A percentile compares a stretch with the other conserved stretches of the same genome.
Conservation (phyloP, 2,329 filamentous ascomycete species). For the Dactylella cylindrospora region DNA sequence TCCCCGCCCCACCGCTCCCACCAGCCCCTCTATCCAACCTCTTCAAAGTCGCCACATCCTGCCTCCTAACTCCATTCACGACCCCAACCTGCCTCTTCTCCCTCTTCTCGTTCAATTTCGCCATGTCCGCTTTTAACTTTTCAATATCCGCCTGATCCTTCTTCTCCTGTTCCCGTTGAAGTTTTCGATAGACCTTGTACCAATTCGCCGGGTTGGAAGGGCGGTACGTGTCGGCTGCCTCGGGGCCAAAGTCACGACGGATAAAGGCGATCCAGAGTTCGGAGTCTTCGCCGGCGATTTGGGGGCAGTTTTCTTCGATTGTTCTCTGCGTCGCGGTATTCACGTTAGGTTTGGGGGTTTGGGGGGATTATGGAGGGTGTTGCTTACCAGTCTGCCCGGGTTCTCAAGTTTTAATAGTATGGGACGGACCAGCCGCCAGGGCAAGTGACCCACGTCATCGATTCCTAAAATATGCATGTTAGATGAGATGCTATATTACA, state of each 20-base stretch:
- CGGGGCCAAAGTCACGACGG: conserved; percentile 70
- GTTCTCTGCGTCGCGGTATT: conserved; percentile 52
- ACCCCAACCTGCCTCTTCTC: conserved; percentile 22
- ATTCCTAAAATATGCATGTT: conserved; percentile 56
- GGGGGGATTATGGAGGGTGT: neutral
- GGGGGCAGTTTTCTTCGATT: conserved; percentile 74
- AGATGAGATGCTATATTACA: neutral
- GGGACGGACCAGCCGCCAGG: conserved; percentile 65
- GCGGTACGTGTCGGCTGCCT: conserved; percentile 63
- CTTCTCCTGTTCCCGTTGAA: conserved; percentile 52
- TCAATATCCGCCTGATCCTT: conserved; percentile 18
- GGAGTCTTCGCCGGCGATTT: conserved; percentile 68
- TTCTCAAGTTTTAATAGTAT: conserved; percentile 72
- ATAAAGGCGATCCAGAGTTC: conserved; percentile 82
- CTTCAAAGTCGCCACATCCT: conserved; percentile 11
- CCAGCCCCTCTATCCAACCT: conserved; percentile 8
- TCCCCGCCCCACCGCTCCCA: neutral
- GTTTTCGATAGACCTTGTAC: conserved; percentile 68
- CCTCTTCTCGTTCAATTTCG: conserved; percentile 15
- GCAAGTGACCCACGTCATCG: conserved; percentile 69
- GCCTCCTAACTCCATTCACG: conserved; percentile 1
- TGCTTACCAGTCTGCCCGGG: conserved; percentile 68
- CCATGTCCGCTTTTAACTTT: conserved; percentile 21
- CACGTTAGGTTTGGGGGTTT: neutral
- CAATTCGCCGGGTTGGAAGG: conserved; percentile 70